phyloP scores from a whole-genome alignment of 352 stramenopile species.

The Pythium phragmiticola region DNA sequence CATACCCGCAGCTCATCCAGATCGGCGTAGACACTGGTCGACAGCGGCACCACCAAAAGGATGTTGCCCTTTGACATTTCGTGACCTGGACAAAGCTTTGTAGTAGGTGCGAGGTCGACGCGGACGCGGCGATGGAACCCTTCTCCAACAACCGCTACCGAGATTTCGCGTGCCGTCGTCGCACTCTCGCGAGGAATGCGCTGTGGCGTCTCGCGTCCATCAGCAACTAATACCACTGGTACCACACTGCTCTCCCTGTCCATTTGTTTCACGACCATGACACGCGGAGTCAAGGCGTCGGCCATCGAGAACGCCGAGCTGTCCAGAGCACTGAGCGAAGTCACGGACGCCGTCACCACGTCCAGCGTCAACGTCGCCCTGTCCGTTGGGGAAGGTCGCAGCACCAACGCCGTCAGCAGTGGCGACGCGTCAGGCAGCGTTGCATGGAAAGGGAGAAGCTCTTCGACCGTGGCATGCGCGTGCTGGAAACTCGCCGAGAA shows the following conservation, averaged over 20 bases:
- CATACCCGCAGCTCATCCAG: slow-evolving; percentile 40
- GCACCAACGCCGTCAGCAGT: not conserved
- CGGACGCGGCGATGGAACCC: slow-evolving; percentile 25
- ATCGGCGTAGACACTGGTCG: slow-evolving; percentile 33
- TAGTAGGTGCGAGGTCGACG: not conserved
- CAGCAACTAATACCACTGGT: not conserved
- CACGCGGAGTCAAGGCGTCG: not conserved
- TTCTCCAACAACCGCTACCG: slow-evolving; percentile 18
- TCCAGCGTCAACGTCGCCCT: not conserved
- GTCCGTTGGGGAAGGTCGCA: not conserved
- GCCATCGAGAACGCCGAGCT: not conserved
- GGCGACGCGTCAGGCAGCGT: not conserved
- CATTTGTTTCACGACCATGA: not conserved
- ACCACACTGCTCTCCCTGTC: not conserved
- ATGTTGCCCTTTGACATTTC: not conserved
- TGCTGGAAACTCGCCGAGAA: slow-evolving; percentile 16
- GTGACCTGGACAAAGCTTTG: not conserved
- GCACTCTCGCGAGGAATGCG: not conserved
- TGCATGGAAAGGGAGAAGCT: not conserved
- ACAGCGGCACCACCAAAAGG: slow-evolving; percentile 25
- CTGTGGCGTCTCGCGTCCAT: not conserved
- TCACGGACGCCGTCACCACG: not conserved
- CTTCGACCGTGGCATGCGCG: not conserved
- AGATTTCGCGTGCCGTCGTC: not conserved
- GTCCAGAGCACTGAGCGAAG: not conserved